A percentile compares a stretch with the other conserved stretches of the same genome.
These are phyloP conservation scores for Huntiella bhutanensis DNA, from an alignment of 2,329 filamentous ascomycete species.

Conservation along the genomic window DNA sequence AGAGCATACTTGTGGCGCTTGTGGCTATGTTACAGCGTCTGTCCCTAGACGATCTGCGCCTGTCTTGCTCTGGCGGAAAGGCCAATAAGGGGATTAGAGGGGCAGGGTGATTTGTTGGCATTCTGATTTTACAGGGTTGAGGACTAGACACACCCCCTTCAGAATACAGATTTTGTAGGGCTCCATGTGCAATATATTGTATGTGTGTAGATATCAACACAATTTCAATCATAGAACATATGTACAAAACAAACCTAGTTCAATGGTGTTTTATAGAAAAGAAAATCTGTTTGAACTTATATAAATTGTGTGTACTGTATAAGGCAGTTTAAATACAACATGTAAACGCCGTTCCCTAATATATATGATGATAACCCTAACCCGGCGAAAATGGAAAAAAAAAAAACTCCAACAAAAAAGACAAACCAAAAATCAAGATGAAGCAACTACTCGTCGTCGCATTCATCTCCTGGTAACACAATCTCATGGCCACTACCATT, in stretches of 20 bases:
- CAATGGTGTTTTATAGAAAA: not conserved
- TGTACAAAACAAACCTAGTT: not conserved
- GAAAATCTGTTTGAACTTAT: not conserved
- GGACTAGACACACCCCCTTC: too few species aligned
- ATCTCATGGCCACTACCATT: slow-evolving; percentile 47
- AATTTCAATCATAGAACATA: too few species aligned
- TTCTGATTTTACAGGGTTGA: too few species aligned
- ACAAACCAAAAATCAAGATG: not conserved
- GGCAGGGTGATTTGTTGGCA: too few species aligned
- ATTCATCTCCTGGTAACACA: slow-evolving; percentile 28
- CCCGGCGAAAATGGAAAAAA: not conserved
- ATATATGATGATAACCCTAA: not conserved
- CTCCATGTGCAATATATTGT: too few species aligned
- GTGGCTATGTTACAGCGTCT: too few species aligned
- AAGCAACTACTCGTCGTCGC: slow-evolving; percentile 12
- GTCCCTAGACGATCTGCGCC: too few species aligned
- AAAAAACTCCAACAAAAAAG: not conserved
- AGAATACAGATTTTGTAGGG: too few species aligned
- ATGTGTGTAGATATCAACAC: too few species aligned
- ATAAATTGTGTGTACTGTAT: not conserved
- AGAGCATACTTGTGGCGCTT: too few species aligned
- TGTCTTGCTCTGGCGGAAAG: too few species aligned
- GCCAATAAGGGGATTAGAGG: too few species aligned
- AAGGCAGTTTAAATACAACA: not conserved
- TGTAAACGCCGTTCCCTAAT: not conserved